phyloP scores from a whole-genome alignment of 1,284 basidiomycete species.

The Irpex sp. region DNA sequence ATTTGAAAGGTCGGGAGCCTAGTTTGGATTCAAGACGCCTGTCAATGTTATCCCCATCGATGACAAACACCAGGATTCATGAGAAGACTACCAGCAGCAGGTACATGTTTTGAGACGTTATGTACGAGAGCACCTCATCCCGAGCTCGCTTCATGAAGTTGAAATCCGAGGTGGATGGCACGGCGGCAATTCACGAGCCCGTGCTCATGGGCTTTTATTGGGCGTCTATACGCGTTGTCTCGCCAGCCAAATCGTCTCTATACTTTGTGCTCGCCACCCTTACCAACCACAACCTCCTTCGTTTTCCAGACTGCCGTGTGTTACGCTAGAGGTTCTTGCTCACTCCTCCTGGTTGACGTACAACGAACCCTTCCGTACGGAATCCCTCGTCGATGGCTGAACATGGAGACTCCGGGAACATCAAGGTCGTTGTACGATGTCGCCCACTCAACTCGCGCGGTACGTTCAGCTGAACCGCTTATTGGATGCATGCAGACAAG shows the following conservation, averaged over 20 bases:
- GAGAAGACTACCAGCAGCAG: no score
- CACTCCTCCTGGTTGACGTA: conserved; percentile 1
- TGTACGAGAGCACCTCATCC: no score
- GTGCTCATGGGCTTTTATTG: neutral
- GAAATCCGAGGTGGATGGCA: no score
- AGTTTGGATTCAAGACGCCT: no score
- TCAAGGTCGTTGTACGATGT: conserved; percentile 96
- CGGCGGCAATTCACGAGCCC: no score
- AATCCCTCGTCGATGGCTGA: conserved; percentile 46
- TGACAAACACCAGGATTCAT: no score
- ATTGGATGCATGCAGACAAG: no score
- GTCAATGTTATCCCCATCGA: no score
- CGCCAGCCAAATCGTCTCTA: conserved; percentile 5
- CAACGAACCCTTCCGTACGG: neutral
- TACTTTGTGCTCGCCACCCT: conserved; percentile 7
- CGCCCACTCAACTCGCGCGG: conserved; percentile 91
- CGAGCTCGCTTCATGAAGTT: no score
- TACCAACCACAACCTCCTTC: conserved; percentile 3
- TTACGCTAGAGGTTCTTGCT: neutral
- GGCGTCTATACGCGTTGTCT: conserved; percentile 8
- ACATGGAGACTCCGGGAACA: conserved; percentile 74
- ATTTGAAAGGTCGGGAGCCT: no score
- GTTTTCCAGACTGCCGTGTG: neutral
- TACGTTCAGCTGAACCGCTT: conserved; percentile 34
- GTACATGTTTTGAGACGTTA: no score